Conservation (phyloP, 169 alveolate species). For the Plasmodium malariae region DNA sequence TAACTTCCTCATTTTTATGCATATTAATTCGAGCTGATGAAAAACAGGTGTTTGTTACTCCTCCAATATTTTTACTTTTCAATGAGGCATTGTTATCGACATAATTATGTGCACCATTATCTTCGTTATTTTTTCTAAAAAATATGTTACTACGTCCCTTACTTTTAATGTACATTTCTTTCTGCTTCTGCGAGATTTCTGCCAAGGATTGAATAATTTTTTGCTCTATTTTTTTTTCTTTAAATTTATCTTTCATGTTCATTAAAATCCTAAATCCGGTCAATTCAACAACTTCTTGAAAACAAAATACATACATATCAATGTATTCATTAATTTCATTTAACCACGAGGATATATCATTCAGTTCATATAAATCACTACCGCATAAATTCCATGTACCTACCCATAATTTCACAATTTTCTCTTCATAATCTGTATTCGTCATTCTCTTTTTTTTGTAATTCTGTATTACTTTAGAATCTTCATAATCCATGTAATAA, state of each 20-base stretch:
- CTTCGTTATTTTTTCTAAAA: background rate
- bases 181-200: constrained; percentile 70
- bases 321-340: constrained; percentile 66
- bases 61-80: background rate
- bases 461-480: constrained; percentile 12
- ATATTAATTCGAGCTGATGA: background rate
- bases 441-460: constrained; percentile 32
- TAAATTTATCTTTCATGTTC: constrained; percentile 74
- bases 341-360: constrained; percentile 83
- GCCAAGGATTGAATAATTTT: constrained; percentile 57
- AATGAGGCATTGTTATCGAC: background rate
- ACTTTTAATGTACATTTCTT: constrained; percentile 43
- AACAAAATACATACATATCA: constrained; percentile 81
- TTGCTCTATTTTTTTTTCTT: constrained; percentile 71
- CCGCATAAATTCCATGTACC: constrained; percentile 88
- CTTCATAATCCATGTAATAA: constrained; percentile 36
- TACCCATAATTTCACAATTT: constrained; percentile 81
- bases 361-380: constrained; percentile 73
- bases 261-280: constrained; percentile 73
- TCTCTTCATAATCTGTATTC: constrained; percentile 57
- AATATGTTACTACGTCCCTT: background rate
- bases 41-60: background rate
- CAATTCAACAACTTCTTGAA: constrained; percentile 83
- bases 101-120: background rate
- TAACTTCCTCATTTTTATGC: background rate